Evolutionary conservation across 2,329 filamentous ascomycete genomes (phyloP).

Genomic region (Alternaria sp.): DNA sequence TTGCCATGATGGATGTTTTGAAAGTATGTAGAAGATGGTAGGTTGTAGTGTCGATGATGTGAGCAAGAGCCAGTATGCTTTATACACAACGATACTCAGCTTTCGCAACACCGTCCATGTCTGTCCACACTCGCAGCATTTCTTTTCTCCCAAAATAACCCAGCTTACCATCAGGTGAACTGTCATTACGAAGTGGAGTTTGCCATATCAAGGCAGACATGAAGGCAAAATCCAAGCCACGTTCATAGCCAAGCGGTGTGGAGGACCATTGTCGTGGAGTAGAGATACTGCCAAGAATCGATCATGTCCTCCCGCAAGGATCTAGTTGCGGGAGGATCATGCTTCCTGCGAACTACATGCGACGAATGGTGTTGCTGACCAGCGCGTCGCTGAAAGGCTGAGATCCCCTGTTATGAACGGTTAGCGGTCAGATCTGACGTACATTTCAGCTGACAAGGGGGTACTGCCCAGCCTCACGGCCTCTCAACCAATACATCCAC

Average conservation of each 20-base stretch:
- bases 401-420: neutral
- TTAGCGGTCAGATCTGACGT: constrained; percentile 15
- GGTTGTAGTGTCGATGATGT: neutral
- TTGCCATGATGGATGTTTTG: constrained; percentile 1
- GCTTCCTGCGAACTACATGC: constrained; percentile 10
- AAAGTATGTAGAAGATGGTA: neutral
- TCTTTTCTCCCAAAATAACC: neutral
- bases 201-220: neutral
- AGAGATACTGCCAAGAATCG: neutral
- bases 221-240: constrained; percentile 10
- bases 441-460: constrained; percentile 13
- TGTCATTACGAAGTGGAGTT: neutral
- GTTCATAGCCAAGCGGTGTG: constrained; percentile 1
- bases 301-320: neutral
- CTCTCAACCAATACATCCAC: constrained; percentile 1
- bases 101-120: neutral
- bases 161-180: constrained; percentile 4
- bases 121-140: neutral
- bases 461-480: neutral
- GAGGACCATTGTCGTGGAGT: constrained; percentile 7
- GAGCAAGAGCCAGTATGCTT: neutral
- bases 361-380: constrained; percentile 3
- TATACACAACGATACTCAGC: neutral
- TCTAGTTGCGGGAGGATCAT: neutral
- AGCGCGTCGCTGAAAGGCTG: neutral